These are phyloP conservation scores for Nannochloropsis granulata DNA, from an alignment of 108 stramenopile genomes.

Conservation along the genomic window DNA sequence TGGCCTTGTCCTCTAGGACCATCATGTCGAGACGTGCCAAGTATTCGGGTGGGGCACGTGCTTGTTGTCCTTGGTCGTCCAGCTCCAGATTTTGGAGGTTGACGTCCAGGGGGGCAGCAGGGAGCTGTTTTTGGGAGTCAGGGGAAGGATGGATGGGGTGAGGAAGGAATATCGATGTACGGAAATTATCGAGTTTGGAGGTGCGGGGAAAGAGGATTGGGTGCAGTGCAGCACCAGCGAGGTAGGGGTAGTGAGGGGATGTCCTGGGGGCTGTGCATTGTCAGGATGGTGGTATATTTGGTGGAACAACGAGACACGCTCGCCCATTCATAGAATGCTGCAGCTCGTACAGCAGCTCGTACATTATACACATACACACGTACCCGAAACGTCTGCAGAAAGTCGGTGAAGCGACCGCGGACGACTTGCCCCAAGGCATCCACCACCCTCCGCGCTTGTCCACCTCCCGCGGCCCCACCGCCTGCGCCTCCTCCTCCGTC, in stretches of 20 bases:
- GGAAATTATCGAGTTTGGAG: no score
- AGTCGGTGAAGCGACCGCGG: slow-evolving; percentile 5
- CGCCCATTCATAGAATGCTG: no score
- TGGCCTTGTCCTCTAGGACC: slow-evolving; percentile 1
- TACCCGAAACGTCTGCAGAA: not conserved
- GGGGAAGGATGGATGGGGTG: not conserved
- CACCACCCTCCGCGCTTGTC: not conserved
- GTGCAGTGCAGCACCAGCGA: no score
- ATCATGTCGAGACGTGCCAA: not conserved
- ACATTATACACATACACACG: not conserved
- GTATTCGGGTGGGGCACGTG: not conserved
- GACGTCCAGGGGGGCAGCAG: not conserved
- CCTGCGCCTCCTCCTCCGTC: not conserved
- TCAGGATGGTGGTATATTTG: no score
- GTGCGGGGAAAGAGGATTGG: no score
- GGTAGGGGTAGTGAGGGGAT: no score
- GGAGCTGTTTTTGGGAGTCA: not conserved
- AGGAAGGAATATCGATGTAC: no score
- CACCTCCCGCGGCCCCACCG: not conserved
- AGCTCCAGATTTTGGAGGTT: no score
- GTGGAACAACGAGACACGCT: no score
- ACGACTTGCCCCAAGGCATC: slow-evolving; percentile 18
- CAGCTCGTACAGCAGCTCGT: no score
- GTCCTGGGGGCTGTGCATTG: no score
- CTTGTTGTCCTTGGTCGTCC: no score